Evolutionary conservation across 208 protist species (phyloP).

Genomic region (Naegleria fowleri): DNA sequence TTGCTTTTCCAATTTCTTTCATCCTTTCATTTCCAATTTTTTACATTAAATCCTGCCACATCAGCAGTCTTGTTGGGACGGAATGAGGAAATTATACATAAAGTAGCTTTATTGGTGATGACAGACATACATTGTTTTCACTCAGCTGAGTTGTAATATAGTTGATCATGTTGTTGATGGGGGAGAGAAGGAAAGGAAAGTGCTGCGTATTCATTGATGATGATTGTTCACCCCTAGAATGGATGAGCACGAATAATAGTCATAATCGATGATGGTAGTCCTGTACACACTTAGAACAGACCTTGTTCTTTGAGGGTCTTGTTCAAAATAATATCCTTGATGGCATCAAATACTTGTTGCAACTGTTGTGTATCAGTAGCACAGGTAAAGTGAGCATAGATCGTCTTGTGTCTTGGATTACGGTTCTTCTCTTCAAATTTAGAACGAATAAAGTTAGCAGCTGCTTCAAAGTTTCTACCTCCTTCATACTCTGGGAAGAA

Average conservation of each 20-base stretch:
- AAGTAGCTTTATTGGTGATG: too few species aligned
- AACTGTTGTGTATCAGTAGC: conserved; percentile 37
- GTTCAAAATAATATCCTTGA: conserved; percentile 56
- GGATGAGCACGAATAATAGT: too few species aligned
- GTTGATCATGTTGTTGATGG: neutral
- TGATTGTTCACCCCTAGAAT: too few species aligned
- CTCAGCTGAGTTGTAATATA: too few species aligned
- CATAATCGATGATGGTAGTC: too few species aligned
- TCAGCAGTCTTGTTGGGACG: too few species aligned
- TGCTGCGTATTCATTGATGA: too few species aligned
- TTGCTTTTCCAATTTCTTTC: too few species aligned
- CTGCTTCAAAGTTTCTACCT: conserved; percentile 29
- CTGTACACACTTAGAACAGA: conserved; percentile 5
- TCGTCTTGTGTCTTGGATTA: neutral
- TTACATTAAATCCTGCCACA: too few species aligned
- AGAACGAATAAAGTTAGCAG: conserved; percentile 21
- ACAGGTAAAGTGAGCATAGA: conserved; percentile 37
- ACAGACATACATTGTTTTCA: too few species aligned
- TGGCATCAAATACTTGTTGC: conserved; percentile 40
- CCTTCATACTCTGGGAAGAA: conserved; percentile 36
- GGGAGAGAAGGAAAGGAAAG: neutral
- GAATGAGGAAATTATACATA: too few species aligned
- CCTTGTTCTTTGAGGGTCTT: neutral
- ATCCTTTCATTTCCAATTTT: too few species aligned
- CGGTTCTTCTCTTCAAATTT: conserved; percentile 29